phyloP scores from a whole-genome alignment of 2,329 filamentous ascomycete species.

The Botrytis squamosa region DNA sequence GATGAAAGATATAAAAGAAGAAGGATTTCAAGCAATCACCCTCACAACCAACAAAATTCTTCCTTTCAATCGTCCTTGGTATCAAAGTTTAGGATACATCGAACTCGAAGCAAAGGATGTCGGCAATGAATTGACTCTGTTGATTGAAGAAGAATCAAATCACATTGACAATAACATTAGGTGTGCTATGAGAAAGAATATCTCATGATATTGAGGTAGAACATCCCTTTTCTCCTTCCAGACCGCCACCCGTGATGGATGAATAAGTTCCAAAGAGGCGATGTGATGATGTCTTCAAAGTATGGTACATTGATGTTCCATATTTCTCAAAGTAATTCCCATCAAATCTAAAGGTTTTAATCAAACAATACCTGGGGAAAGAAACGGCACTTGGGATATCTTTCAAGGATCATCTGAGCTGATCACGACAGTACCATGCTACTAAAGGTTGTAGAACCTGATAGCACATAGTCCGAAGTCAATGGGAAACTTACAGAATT shows the following conservation, averaged over 20 bases:
- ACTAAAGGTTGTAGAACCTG: constrained; percentile 20
- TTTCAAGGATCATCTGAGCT: constrained; percentile 16
- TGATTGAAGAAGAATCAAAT: constrained; percentile 4
- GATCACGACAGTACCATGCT: constrained; percentile 17
- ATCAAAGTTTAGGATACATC: constrained; percentile 34
- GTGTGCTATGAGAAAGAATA: constrained; percentile 18
- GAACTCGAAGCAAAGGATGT: constrained; percentile 31
- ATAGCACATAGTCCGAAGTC: constrained; percentile 12
- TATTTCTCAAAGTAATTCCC: background rate
- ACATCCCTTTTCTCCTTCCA: background rate
- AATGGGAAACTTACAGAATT: constrained; percentile 19
- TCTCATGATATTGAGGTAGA: background rate
- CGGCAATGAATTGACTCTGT: constrained; percentile 10
- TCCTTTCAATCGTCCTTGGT: constrained; percentile 38
- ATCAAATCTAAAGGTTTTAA: background rate
- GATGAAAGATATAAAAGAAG: constrained; percentile 31
- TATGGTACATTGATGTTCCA: constrained; percentile 7
- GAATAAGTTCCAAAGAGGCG: background rate
- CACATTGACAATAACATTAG: background rate
- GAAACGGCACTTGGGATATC: background rate
- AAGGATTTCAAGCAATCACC: constrained; percentile 34
- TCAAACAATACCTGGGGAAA: constrained; percentile 8
- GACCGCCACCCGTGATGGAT: background rate
- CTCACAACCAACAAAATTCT: constrained; percentile 37
- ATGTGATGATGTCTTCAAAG: constrained; percentile 10